Evolutionary conservation across 78 protist genomes (phyloP), one percentile per base, ranked within the genome.

Genomic region (Reticulomyxa filosa): DNA sequence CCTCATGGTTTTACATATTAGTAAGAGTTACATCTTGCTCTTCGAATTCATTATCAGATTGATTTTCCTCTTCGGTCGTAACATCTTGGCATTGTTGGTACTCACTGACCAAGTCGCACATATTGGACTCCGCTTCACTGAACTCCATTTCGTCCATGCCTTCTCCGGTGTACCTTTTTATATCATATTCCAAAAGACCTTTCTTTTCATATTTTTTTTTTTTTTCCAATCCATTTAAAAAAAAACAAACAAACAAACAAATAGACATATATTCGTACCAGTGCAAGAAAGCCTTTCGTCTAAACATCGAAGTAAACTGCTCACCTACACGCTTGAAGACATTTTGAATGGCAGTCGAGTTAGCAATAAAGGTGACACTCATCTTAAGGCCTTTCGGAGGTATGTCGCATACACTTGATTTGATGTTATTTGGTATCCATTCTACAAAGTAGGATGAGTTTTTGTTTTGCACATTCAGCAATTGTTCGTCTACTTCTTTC

Each of bases 371-470:
- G 65, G 93, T 86, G 70, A 70, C 89, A n/a, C 93, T 46, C 95
- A 92, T 92, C 80, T 86, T 84, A 61, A 81, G 72, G 50, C 92
- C 97, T 57, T 69, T 80, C 38, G 98, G 95, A n/a, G 98, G 93
- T 66, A 93, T 73, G 73, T 89, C 93, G 77, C 97, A 92, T 37
- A 93, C n/a, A n/a, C n/a, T n/a, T n/a, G n/a, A 77, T 86, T 89
- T 94, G 83, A 94, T 73, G 83, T 90, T 90, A 83, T 89, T 81
- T 66, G 99, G 99, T 68, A 90, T 90, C 99, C 99, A 94, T 72
- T 89, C 96, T 37, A 92, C 97, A 57, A 91, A 94, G 85, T 85
- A 83, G 10, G 80, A 29, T 57, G 72, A 35, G 89, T 86, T 87
- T 87, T 90, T 93, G 85, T 66, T 77, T 79, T 83, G 92, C 38